Conservation (phyloP, 495 filamentous ascomycete species). For the Penicillium canescens region DNA sequence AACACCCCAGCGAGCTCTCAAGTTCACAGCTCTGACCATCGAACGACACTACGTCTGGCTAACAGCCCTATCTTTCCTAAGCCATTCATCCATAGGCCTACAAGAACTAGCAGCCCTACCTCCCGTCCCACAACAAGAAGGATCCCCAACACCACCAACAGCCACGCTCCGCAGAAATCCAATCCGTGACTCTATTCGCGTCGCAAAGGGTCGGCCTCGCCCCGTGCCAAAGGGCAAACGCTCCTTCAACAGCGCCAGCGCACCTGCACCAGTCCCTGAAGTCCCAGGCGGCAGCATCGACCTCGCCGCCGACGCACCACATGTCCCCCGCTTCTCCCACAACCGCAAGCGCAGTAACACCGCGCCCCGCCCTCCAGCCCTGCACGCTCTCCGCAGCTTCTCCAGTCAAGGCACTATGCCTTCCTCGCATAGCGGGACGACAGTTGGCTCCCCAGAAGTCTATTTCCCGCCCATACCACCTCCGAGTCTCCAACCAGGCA, state of each 20-base stretch:
- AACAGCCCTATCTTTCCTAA: constrained; percentile 89
- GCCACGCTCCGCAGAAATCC: constrained; percentile 57
- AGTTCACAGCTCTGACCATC: constrained; percentile 81
- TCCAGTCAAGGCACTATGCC: constrained; percentile 59
- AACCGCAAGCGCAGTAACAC: constrained; percentile 85
- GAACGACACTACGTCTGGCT: constrained; percentile 97
- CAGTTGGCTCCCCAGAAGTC: constrained; percentile 60
- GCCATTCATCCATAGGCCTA: constrained; percentile 75
- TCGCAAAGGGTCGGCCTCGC: constrained; percentile 77
- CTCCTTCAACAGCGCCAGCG: constrained; percentile 32
- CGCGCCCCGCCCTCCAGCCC: constrained; percentile 65
- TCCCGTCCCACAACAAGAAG: constrained; percentile 54
- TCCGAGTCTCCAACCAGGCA: constrained; percentile 16
- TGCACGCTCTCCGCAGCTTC: constrained; percentile 64
- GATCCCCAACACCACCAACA: constrained; percentile 34
- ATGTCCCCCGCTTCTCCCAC: constrained; percentile 78
- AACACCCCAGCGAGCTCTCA: constrained; percentile 89
- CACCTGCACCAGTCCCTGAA: constrained; percentile 36
- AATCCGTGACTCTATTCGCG: constrained; percentile 86
- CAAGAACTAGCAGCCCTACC: constrained; percentile 62
- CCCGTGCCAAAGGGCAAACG: constrained; percentile 45
- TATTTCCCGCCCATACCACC: constrained; percentile 33
- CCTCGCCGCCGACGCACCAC: constrained; percentile 72
- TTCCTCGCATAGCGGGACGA: constrained; percentile 38
- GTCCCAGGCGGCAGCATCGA: constrained; percentile 32